Base-by-base conservation (phyloP, 2,329 filamentous ascomycete species). In the Chalaropsis thielavioides region DNA sequence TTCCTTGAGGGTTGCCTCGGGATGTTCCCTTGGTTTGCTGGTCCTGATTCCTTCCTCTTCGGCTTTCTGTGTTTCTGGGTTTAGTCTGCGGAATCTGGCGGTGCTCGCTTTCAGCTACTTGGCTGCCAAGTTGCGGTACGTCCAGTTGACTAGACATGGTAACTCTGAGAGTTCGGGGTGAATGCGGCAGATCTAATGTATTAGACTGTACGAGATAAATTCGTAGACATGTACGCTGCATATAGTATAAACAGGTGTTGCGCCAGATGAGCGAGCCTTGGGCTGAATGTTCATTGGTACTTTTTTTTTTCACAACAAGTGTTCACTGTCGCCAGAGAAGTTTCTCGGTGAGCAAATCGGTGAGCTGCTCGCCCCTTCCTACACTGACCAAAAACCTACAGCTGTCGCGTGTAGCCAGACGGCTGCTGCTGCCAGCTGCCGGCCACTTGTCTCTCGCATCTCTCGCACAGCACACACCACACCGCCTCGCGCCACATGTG, bases 1-100 rank as follows among this genome's bases (percentile, higher is more conserved):
- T n/a, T n/a, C 27, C 8, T 64, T n/a, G 73, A n/a, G n/a, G n/a
- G n/a, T n/a, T n/a, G n/a, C n/a, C n/a, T n/a, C n/a, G n/a, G n/a
- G n/a, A n/a, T n/a, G n/a, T n/a, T n/a, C n/a, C 69, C 85, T 87
- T 19, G 72, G 72, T 64, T 90, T 91, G 17, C 90, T 91, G 17
- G 80, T 85, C 87, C 90, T 92, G 60, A 58, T 63, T 17, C 17
- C 38, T 58, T n/a, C 27, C 19, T 11, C 6, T 38, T 17, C 38
- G 54, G 10, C 13, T 10, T 38, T 31, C 54, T 4, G 15, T 19
- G 17, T 38, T 15, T 1, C 10, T 35, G 43, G 40, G 13, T 19
- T 41, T 49, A 24, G 19, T 35, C 15, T 24, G 24, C n/a, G 22
- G 15, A 24, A 7, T 61, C 15, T 24, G 24, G 2, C 17, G 2